Conservation (phyloP, 2,329 filamentous ascomycete genomes). For the Thelonectria discophora region DNA sequence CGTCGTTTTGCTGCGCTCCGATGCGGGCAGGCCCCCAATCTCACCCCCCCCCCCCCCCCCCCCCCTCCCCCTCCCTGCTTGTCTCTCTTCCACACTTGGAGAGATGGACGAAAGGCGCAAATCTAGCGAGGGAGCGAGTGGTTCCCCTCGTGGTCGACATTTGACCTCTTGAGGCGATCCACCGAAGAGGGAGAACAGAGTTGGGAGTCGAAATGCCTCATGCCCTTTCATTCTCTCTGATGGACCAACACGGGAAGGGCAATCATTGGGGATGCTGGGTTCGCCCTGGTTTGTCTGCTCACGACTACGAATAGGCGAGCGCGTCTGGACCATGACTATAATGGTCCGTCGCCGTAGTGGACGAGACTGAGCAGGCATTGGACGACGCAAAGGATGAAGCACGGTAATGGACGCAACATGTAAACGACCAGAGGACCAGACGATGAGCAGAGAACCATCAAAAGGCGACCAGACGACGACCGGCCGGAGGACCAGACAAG, state of each 20-base stretch:
- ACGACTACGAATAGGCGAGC: slow-evolving; percentile 1
- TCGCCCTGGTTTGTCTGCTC: slow-evolving; percentile 29
- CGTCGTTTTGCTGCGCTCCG: slow-evolving; percentile 24
- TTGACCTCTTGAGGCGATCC: slow-evolving; percentile 11
- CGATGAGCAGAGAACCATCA: slow-evolving; percentile 13
- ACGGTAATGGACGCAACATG: background rate
- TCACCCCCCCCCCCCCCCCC: slow-evolving; percentile 10
- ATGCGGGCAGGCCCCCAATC: slow-evolving; percentile 16
- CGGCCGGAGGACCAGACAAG: slow-evolving; percentile 20
- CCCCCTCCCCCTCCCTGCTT: slow-evolving; percentile 12
- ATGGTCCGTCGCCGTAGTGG: slow-evolving; percentile 8
- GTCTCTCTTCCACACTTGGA: slow-evolving; percentile 1
- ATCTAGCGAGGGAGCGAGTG: slow-evolving; percentile 12
- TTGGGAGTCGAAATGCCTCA: slow-evolving; percentile 33
- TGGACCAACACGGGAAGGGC: slow-evolving; percentile 9
- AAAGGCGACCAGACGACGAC: slow-evolving; percentile 4
- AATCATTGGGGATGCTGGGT: slow-evolving; percentile 23
- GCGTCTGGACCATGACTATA: slow-evolving; percentile 27
- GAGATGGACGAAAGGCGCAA: slow-evolving; percentile 9
- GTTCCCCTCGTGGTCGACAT: slow-evolving; percentile 21
- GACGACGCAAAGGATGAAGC: slow-evolving; percentile 6
- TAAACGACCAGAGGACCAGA: too few relatives aligned
- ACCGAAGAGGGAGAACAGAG: slow-evolving; percentile 21
- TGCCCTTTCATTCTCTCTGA: slow-evolving; percentile 7
- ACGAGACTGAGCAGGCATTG: slow-evolving; percentile 4